These are phyloP conservation scores for Macroventuria anomochaeta DNA, from an alignment of 2,329 filamentous ascomycete species.

Conservation along the genomic window DNA sequence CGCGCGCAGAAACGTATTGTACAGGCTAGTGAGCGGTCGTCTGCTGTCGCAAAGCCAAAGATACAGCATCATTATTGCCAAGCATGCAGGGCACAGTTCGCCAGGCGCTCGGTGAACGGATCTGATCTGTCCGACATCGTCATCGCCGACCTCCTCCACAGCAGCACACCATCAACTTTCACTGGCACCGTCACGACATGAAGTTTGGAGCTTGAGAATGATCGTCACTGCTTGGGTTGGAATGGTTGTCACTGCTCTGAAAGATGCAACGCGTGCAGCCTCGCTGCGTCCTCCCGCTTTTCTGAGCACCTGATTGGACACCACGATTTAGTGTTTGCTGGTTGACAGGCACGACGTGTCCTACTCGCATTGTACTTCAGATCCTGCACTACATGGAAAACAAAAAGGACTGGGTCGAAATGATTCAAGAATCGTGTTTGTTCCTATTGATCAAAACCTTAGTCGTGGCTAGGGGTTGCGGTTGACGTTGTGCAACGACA, in stretches of 20 bases:
- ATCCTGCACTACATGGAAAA: background rate
- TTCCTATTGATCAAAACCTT: too few relatives aligned
- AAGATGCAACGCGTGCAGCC: background rate
- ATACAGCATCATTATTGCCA: slow-evolving; percentile 15
- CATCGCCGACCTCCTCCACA: background rate
- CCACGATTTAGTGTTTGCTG: slow-evolving; percentile 7
- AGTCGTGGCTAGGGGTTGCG: too few relatives aligned
- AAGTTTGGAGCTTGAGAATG: too few relatives aligned
- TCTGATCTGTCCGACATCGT: slow-evolving; percentile 16
- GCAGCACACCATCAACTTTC: background rate
- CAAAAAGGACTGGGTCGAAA: too few relatives aligned
- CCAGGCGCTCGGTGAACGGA: slow-evolving; percentile 18
- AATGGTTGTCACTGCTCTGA: background rate
- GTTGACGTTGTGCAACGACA: too few relatives aligned
- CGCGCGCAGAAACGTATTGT: slow-evolving; percentile 9
- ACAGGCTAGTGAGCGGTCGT: slow-evolving; percentile 1
- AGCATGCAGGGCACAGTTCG: slow-evolving; percentile 27
- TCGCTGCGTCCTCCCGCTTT: background rate
- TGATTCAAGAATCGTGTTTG: too few relatives aligned
- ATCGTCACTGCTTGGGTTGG: too few relatives aligned
- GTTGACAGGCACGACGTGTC: slow-evolving; percentile 5
- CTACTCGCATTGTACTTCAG: background rate
- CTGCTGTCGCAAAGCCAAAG: slow-evolving; percentile 13
- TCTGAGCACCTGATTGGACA: slow-evolving; percentile 19
- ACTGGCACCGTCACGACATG: background rate